Evolutionary conservation across 2,329 filamentous ascomycete genomes (phyloP), one percentile per base, ranked within the genome.

Genomic region (Penicillium sclerotigenum): DNA sequence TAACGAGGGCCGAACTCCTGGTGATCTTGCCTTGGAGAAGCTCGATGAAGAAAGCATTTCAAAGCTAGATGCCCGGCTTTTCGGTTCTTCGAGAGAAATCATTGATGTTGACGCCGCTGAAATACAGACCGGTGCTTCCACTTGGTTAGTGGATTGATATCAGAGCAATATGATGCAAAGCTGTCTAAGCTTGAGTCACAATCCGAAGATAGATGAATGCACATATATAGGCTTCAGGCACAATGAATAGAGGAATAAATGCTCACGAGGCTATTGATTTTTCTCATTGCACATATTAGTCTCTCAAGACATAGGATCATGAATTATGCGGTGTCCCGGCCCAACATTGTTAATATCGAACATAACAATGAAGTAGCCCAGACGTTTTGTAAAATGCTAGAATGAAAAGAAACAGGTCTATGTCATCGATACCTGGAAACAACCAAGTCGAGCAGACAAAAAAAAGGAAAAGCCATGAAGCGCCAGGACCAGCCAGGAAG

Each of bases 401-500:
- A 51, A 53, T 38, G 38, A 64, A 46, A 38, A 59, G 46, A 53
- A 49, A 56, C 48, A 59, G 50, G 59, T 70, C 65, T 71, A 66
- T 71, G 58, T 53, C 59, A 58, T 52, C 55, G 51, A 57, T 51
- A 47, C 36, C 45, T 55, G 52, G 49, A 58, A 59, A 59, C 42
- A 56, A 63, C 56, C 59, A 47, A 50, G 42, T 52, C 56, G 58
- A 31, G 57, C 60, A 65, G 46, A 60, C 42, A 59, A 62, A 56
- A 56, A 59, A 52, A 65, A 62, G 54, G 49, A 54, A 61, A 62
- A 68, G 28, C 62, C 67, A 57, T 62, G 70, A 65, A 64, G 65
- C 71, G 70, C 71, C 71, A 65, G 69, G 61, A 65, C 70, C 71
- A 72, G 70, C 69, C 70, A 70, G 66, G 68, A 63, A 68, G 52